A percentile compares a stretch with the other conserved stretches of the same genome.
Conservation (phyloP, 441 rosid species). For the Croton laevigatus region DNA sequence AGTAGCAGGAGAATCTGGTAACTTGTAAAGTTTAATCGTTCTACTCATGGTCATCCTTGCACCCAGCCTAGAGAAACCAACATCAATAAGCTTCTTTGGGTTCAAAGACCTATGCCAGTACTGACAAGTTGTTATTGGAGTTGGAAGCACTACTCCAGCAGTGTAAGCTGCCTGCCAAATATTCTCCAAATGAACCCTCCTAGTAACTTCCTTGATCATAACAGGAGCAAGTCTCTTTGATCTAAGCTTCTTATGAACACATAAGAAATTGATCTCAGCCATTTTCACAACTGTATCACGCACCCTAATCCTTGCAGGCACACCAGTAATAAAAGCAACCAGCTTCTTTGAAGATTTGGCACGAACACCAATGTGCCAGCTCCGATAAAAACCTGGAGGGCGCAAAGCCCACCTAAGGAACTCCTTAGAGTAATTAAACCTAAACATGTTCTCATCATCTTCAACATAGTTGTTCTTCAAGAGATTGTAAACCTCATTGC, state of each 20-base stretch:
- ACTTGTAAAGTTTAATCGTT: constrained; percentile 79
- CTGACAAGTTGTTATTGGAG: constrained; percentile 85
- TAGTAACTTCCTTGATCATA: constrained; percentile 93
- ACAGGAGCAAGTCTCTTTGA: constrained; percentile 94
- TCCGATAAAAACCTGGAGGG: constrained; percentile 74
- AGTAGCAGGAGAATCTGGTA: constrained; percentile 68
- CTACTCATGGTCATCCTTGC: constrained; percentile 96
- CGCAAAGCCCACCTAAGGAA: constrained; percentile 87
- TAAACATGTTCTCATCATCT: constrained; percentile 92
- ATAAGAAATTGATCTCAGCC: constrained; percentile 96
- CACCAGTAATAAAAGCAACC: constrained; percentile 87
- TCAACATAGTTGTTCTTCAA: constrained; percentile 62
- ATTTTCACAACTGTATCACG: constrained; percentile 69
- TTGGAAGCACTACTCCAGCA: constrained; percentile 90
- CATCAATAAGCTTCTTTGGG: constrained; percentile 95
- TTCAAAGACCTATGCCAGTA: constrained; percentile 98
- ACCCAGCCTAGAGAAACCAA: constrained; percentile 92
- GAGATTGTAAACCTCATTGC: constrained; percentile 59
- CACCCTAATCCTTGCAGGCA: constrained; percentile 87
- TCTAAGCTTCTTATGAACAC: constrained; percentile 95
- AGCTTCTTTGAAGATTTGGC: constrained; percentile 77
- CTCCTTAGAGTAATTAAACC: constrained; percentile 94
- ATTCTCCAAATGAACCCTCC: constrained; percentile 90
- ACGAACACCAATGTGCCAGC: constrained; percentile 95
- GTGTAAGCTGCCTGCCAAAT: constrained; percentile 98